A percentile compares a stretch with the other conserved stretches of the same genome.
phyloP scores from a whole-genome alignment of 164 flowering plant species.

The Litsea cubeba region DNA sequence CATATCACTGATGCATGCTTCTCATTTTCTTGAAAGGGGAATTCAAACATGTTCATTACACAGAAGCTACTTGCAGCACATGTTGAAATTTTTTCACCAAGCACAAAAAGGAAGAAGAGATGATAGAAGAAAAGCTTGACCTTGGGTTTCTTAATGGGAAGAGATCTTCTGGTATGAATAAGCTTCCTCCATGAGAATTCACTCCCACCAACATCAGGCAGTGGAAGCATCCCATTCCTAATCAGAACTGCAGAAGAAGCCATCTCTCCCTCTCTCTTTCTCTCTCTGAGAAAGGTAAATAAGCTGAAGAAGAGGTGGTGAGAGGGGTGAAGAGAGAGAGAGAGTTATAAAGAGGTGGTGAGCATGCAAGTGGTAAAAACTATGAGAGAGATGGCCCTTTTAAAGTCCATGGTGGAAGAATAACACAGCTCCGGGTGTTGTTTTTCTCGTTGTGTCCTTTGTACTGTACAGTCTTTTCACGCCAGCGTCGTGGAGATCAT shows the following conservation, averaged over 20 bases:
- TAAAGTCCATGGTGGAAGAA: too few relatives aligned
- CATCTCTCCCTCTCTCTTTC: slow-evolving; percentile 4
- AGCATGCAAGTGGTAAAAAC: too few relatives aligned
- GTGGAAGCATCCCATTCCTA: background rate
- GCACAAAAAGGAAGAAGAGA: background rate
- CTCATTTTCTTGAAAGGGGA: background rate
- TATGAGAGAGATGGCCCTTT: too few relatives aligned
- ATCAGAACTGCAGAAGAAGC: background rate
- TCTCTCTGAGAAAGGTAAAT: background rate
- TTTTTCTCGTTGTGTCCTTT: too few relatives aligned
- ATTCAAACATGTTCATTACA: background rate
- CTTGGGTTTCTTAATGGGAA: background rate
- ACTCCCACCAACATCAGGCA: background rate
- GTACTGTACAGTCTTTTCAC: too few relatives aligned
- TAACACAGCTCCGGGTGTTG: too few relatives aligned
- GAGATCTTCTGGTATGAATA: background rate
- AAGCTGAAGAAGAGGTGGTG: background rate
- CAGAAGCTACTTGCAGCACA: background rate
- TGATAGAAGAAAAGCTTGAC: background rate
- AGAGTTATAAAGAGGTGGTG: background rate
- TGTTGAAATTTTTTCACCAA: background rate
- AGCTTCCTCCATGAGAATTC: background rate
- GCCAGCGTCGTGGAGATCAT: too few relatives aligned
- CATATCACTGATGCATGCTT: background rate
- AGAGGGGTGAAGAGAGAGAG: background rate